Base-by-base conservation (phyloP, 345 rosid genomes). In the Angophora floribunda region DNA sequence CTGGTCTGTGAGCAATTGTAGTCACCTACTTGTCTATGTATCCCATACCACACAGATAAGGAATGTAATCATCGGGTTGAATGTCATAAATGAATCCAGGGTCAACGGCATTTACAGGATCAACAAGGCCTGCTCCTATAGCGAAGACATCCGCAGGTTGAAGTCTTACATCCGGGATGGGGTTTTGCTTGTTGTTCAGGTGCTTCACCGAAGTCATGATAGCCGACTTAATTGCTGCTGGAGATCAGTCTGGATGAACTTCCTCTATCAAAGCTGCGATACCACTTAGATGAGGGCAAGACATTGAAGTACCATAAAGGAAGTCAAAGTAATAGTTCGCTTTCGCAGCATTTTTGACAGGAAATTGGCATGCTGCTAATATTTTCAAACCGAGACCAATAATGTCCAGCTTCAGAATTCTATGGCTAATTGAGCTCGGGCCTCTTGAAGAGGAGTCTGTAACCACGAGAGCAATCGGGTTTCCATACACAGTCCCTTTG, bases 81-180 rank as follows among this genome's bases (percentile, higher is more conserved):
- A 65, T 65, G 75, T 65, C 21, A 4, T 65, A 65, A 65, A 65
- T 15, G 9, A 65, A 65, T 13, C 75, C 19, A 65, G 21, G 75
- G 41, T 65, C 75, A 65, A 65, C 13, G 19, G 21, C 75, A 41
- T 65, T 65, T 14, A 13, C 7, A 28, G 75, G 75, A 3, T n/a
- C 75, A 4, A 65, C 32, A 65, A 13, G 75, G 21, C 75, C 41
- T 65, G 75, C 75, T 65, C 41, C 3, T 9, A 65, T 14, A 36
- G 75, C 6, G 17, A 65, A 65, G 41, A 65, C 41, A n/a, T 65
- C 41, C 10, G 1, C 41, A 65, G 75, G 75, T 65, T 65, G 36
- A 65, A 1, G 75, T 65, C 75, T n/a, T 32, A n/a, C 21, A 0
- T 65, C 75, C 4, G 32, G 45, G 11, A 32, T 32, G 6, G 0